Percentiles rank a stretch among this genome's conserved stretches.
phyloP scores from a whole-genome alignment of 208 protist genomes.

The Trypanosoma platydactyli region DNA sequence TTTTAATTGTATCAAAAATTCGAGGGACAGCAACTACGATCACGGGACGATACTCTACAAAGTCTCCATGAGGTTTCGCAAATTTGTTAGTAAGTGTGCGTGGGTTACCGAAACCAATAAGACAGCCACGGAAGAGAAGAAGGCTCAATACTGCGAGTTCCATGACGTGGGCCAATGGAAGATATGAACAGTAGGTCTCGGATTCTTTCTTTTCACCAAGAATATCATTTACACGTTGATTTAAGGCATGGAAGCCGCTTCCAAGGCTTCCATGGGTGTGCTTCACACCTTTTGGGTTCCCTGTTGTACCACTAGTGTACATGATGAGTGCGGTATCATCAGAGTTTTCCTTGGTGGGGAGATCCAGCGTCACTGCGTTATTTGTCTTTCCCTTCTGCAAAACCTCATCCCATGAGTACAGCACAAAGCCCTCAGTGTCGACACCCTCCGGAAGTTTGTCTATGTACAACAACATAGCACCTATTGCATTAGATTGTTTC shows the following conservation, averaged over 20 bases:
- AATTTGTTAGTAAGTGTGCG: conserved; percentile 76
- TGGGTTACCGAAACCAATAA: conserved; percentile 79
- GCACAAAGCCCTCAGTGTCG: conserved; percentile 32
- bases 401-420: conserved; percentile 59
- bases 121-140: conserved; percentile 58
- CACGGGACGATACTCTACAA: conserved; percentile 69
- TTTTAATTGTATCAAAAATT: conserved; percentile 87
- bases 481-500: conserved; percentile 19
- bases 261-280: conserved; percentile 80
- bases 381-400: conserved; percentile 46
- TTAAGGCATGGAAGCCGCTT: conserved; percentile 48
- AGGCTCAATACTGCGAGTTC: conserved; percentile 76
- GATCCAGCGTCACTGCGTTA: conserved; percentile 16
- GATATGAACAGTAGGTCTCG: conserved; percentile 86
- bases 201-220: conserved; percentile 39
- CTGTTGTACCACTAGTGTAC: conserved; percentile 92
- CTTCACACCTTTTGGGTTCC: conserved; percentile 88
- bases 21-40: conserved; percentile 83
- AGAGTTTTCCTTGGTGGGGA: conserved; percentile 36
- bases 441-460: conserved; percentile 45
- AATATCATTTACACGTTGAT: conserved; percentile 44
- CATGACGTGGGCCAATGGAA: conserved; percentile 92
- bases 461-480: conserved; percentile 61
- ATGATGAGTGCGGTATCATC: conserved; percentile 79
- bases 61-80: conserved; percentile 74